Evolutionary conservation across 441 rosid genomes (phyloP).

Genomic region (Populus hybrid): DNA sequence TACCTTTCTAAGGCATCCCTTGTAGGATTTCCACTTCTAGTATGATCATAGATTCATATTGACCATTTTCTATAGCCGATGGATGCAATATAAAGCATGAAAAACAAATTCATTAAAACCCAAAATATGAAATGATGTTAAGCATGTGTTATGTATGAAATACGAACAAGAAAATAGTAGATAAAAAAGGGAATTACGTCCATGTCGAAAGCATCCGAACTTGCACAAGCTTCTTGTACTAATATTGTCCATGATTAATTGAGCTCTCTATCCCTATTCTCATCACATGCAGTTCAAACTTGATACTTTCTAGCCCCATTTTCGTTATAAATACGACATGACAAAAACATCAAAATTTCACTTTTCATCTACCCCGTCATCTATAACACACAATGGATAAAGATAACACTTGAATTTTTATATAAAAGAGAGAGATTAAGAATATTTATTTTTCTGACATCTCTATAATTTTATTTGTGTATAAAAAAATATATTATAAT

Average conservation of each 20-base stretch:
- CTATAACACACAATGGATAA: not conserved
- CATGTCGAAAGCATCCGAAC: not conserved
- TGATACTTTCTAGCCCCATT: not conserved
- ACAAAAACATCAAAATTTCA: not conserved
- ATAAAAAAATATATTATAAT: no score
- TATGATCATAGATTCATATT: slow-evolving; percentile 60
- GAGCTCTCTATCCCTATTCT: not conserved
- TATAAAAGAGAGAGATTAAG: not conserved
- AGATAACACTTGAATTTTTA: no score
- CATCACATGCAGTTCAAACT: not conserved
- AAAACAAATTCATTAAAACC: slow-evolving; percentile 1
- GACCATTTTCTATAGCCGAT: slow-evolving; percentile 72
- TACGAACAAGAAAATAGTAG: not conserved
- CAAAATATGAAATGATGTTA: not conserved
- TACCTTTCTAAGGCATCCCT: slow-evolving; percentile 85
- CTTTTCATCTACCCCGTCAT: not conserved
- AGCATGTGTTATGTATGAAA: not conserved
- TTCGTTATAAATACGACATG: not conserved
- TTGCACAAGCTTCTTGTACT: not conserved
- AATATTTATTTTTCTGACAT: no score
- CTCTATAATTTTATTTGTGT: no score
- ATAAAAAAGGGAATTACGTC: not conserved
- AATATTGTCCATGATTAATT: not conserved
- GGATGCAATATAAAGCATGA: slow-evolving; percentile 42
- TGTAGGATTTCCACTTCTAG: slow-evolving; percentile 97